Percentiles rank a stretch among this genome's conserved stretches.
Conservation (phyloP, 139 green algal genomes). For the Desmodesmus armatus region DNA sequence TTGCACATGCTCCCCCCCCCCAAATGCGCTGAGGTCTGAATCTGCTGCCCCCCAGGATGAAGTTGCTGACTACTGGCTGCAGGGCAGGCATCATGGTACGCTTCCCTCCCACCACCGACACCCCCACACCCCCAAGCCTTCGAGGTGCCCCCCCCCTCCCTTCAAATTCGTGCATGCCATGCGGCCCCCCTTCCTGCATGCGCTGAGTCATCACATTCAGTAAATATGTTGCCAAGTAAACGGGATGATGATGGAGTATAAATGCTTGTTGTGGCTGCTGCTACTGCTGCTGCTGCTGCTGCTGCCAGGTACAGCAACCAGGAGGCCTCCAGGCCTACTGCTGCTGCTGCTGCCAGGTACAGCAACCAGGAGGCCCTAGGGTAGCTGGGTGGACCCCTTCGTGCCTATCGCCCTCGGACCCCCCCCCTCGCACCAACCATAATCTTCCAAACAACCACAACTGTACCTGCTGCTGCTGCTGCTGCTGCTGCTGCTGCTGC, state of each 20-base stretch:
- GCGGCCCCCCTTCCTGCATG: neutral
- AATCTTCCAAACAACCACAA: neutral
- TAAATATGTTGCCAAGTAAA: neutral
- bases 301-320: neutral
- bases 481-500: neutral
- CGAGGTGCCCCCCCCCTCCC: too few species aligned
- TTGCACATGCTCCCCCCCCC: too few species aligned
- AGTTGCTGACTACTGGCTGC: constrained; percentile 32
- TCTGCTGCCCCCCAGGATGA: neutral
- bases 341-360: neutral
- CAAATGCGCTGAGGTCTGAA: neutral
- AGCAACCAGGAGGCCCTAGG: constrained; percentile 22
- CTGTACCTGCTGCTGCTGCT: neutral
- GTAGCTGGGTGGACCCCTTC: neutral
- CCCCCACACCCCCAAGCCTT: too few species aligned
- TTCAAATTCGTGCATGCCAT: too few species aligned
- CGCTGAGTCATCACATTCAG: neutral
- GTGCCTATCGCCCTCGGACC: too few species aligned
- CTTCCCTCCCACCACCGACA: too few species aligned
- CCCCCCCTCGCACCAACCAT: too few species aligned
- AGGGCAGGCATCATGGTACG: too few species aligned
- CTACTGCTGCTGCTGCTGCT: neutral
- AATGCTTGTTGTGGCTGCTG: neutral
- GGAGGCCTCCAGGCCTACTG: neutral
- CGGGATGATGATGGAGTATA: neutral